Conservation (phyloP, 495 filamentous ascomycete genomes). For the Penicillium coprophilum region DNA sequence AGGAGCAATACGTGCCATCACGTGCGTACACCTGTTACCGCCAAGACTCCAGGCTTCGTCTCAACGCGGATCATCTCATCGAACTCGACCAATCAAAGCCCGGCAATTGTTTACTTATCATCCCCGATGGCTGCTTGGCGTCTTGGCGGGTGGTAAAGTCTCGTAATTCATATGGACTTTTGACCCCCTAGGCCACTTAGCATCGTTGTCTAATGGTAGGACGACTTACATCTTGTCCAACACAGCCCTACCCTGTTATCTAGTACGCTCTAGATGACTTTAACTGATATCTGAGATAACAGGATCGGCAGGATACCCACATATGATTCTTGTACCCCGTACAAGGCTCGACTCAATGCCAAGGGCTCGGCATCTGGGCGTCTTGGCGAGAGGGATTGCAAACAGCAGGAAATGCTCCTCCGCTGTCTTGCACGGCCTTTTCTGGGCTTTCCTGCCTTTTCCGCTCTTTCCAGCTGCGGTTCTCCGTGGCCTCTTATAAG, state of each 20-base stretch:
- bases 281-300: background rate
- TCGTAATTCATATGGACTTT: constrained; percentile 14
- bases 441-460: constrained; percentile 27
- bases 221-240: constrained; percentile 12
- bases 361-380: constrained; percentile 50
- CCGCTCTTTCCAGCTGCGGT: constrained; percentile 21
- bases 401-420: constrained; percentile 29
- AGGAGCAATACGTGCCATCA: constrained; percentile 7
- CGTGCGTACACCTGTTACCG: constrained; percentile 17
- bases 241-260: background rate
- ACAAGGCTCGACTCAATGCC: constrained; percentile 29
- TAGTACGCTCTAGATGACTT: background rate
- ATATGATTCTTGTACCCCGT: constrained; percentile 10
- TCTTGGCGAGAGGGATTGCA: constrained; percentile 41
- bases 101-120: constrained; percentile 7
- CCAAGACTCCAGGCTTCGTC: constrained; percentile 24
- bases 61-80: constrained; percentile 29
- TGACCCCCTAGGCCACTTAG: constrained; percentile 12
- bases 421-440: constrained; percentile 31
- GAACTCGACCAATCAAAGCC: constrained; percentile 19
- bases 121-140: constrained; percentile 35
- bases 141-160: constrained; percentile 38
- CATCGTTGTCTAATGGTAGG: constrained; percentile 11
- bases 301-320: constrained; percentile 5
- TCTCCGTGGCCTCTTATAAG: constrained; percentile 14